Percentiles rank a stretch among this genome's conserved stretches.
Conservation (phyloP, 176 grass and related monocot species). For the Juncus inflexus region DNA sequence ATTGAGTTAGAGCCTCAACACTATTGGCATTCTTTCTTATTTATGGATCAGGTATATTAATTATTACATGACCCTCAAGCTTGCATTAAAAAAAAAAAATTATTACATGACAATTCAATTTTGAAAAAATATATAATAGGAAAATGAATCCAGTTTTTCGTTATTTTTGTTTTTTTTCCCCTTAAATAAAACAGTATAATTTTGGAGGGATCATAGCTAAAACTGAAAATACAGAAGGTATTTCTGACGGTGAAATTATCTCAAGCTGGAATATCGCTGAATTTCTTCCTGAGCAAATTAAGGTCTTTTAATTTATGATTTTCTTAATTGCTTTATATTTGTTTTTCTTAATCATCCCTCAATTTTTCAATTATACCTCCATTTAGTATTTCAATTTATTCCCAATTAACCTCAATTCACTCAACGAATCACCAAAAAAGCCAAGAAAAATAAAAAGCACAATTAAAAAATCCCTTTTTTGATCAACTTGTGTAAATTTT, state of each 20-base stretch:
- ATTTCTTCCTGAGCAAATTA: constrained; percentile 68
- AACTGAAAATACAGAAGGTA: constrained; percentile 29
- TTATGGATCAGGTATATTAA: constrained; percentile 79
- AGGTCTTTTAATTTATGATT: constrained; percentile 43
- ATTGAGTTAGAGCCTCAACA: constrained; percentile 94
- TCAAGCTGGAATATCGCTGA: constrained; percentile 96
- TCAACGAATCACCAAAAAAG: no score
- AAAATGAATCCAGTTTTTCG: constrained; percentile 2
- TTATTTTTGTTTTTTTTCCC: constrained; percentile 17
- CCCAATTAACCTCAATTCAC: no score
- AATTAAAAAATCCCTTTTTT: no score
- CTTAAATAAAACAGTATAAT: constrained; percentile 64
- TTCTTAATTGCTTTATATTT: no score
- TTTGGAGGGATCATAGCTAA: constrained; percentile 91
- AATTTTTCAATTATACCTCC: no score
- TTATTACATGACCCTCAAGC: no score
- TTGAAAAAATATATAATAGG: not conserved
- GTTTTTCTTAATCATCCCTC: no score
- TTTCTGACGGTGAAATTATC: constrained; percentile 70
- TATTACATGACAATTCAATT: no score
- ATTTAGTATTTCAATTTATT: no score
- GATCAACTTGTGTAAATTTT: no score
- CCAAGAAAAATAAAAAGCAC: no score
- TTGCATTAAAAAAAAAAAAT: no score
- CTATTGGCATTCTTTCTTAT: constrained; percentile 87